Percentiles rank a stretch among this genome's conserved stretches.
phyloP scores from a whole-genome alignment of 73 alveolate genomes.

The Tetrahymena thermophila region DNA sequence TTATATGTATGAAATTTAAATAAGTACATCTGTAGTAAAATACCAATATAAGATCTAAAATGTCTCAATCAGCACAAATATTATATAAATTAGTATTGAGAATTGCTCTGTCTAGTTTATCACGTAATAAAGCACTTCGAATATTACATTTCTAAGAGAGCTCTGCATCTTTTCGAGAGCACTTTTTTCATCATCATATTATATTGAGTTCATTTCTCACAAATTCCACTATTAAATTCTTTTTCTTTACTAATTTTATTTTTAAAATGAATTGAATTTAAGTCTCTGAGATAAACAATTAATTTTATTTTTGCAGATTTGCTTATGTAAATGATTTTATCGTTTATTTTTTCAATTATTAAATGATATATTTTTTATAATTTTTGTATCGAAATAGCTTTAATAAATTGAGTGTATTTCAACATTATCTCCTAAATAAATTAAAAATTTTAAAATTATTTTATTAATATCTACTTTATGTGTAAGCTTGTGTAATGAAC shows the following conservation, averaged over 20 bases:
- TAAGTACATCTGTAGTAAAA: constrained; percentile 22
- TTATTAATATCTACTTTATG: background rate
- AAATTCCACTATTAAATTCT: background rate
- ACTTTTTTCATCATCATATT: constrained; percentile 39
- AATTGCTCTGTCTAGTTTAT: constrained; percentile 22
- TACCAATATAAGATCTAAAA: constrained; percentile 26
- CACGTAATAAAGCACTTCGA: constrained; percentile 20
- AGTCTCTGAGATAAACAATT: no score
- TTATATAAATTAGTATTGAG: constrained; percentile 6
- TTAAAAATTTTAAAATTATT: no score
- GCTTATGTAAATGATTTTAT: no score
- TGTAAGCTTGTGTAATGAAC: background rate
- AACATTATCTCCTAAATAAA: background rate
- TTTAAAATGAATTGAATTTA: background rate
- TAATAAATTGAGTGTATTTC: no score
- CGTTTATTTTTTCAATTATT: no score
- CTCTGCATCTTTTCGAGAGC: constrained; percentile 37
- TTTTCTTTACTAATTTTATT: background rate
- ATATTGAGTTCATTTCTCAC: background rate
- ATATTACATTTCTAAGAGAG: constrained; percentile 18
- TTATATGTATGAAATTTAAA: background rate
- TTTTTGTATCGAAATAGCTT: no score
- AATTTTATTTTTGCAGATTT: background rate
- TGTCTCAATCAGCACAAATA: constrained; percentile 22
- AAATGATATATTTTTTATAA: no score